These are phyloP conservation scores for Rhododendron mucronatum DNA, from an alignment of 148 eudicot genomes.

Conservation along the genomic window DNA sequence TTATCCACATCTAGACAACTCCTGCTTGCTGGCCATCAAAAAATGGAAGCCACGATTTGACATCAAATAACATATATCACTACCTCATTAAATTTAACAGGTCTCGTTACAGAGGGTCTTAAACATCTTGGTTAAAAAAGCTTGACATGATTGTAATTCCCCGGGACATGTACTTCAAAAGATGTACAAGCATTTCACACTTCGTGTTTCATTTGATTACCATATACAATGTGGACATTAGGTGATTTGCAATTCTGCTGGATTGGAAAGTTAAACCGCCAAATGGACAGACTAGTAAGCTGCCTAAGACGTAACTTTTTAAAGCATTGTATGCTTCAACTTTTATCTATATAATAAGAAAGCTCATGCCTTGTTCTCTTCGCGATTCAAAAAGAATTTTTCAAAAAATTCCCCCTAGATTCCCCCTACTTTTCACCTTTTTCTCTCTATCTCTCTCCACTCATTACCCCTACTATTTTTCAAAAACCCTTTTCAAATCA, in stretches of 20 bases:
- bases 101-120: neutral
- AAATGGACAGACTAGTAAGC: neutral
- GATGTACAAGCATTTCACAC: neutral
- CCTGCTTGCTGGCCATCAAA: neutral
- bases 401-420: too few relatives aligned
- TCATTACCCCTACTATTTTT: too few relatives aligned
- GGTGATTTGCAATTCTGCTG: neutral
- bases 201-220: neutral
- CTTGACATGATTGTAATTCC: neutral
- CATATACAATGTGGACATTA: neutral
- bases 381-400: too few relatives aligned
- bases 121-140: neutral
- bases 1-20: neutral
- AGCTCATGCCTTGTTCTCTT: too few relatives aligned
- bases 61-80: neutral
- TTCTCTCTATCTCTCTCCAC: too few relatives aligned
- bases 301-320: neutral
- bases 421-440: too few relatives aligned
- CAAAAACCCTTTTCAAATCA: too few relatives aligned
- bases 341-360: neutral
- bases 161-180: neutral
- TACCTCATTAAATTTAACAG: neutral
- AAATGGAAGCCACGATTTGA: neutral
- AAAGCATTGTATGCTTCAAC: neutral
- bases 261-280: neutral